Base-by-base conservation (phyloP, 2,329 filamentous ascomycete genomes). In the Ophiostoma angusticollis region DNA sequence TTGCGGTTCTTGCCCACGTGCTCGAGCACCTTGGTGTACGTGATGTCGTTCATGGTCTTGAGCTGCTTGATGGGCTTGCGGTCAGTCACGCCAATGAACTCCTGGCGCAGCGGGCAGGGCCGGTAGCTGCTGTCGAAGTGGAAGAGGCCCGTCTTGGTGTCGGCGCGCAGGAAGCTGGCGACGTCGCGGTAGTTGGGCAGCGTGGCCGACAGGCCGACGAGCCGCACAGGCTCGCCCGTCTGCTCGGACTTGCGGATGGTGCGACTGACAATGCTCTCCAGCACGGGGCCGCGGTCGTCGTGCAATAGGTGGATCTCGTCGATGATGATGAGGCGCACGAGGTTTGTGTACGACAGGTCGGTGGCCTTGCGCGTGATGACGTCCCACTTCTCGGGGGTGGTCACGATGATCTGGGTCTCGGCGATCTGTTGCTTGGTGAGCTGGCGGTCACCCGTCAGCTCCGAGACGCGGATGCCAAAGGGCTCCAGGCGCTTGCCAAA, bases 11-110 rank as follows among this genome's bases (percentile, higher is more conserved):
- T 79, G 6, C 91, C 91, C 22, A 95, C 89, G 55, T 96, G 89
- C 59, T 98, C 91, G 39, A 98, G 74, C 21, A 95, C 87, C 60
- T 98, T 98, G 47, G 80, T 93, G 59, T 98, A 98, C 42, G 86
- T 95, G 39, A 98, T 87, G 51, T 98, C 91, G 54, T 98, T 98
- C 91, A 98, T 98, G 1, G 84, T 93, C 69, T 96, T 95, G 39
- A 98, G 67, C 58, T 98, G 91, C 62, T 96, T 98, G 63, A 98
- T 98, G 6, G 91, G 84, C 58, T 96, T 96, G 64, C 91, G 93
- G 50, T 98, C 91, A 0, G 89, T 95, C 31, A 98, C 83, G 38
- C 91, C 91, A 49, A 98, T 84, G 54, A 96, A 98, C 58, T 98
- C 93, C 57, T 98, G 91, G 52, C 84, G 86, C 50, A 98, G 62